A percentile compares a stretch with the other conserved stretches of the same genome.
Conservation (phyloP, 208 protist species). For the Trypanosoma melophagium region DNA sequence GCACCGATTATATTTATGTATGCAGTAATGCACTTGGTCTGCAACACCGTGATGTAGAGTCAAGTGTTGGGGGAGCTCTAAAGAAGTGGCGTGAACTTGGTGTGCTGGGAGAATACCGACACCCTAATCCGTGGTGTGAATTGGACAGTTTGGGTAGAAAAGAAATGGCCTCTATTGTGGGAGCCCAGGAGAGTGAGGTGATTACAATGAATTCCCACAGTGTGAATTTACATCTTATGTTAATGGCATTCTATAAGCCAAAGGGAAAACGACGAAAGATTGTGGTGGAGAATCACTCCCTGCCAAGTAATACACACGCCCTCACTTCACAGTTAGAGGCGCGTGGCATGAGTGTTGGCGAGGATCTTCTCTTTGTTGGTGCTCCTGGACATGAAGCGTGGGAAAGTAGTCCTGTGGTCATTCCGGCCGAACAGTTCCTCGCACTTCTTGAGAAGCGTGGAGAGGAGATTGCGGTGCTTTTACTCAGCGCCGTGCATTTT, state of each 20-base stretch:
- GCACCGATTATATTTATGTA: slow-evolving; percentile 68
- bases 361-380: slow-evolving; percentile 54
- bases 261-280: slow-evolving; percentile 89
- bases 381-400: slow-evolving; percentile 53
- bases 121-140: slow-evolving; percentile 80
- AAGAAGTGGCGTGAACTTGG: slow-evolving; percentile 90
- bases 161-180: slow-evolving; percentile 78
- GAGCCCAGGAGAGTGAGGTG: slow-evolving; percentile 82
- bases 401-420: slow-evolving; percentile 24
- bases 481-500: slow-evolving; percentile 93
- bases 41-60: slow-evolving; percentile 74
- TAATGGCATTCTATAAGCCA: slow-evolving; percentile 92
- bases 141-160: slow-evolving; percentile 77
- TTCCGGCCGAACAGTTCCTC: slow-evolving; percentile 86
- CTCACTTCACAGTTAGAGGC: slow-evolving; percentile 87
- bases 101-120: slow-evolving; percentile 77
- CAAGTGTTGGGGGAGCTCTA: slow-evolving; percentile 66
- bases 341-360: slow-evolving; percentile 68
- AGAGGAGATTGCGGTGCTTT: slow-evolving; percentile 84
- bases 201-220: slow-evolving; percentile 94
- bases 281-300: slow-evolving; percentile 81
- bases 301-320: slow-evolving; percentile 77
- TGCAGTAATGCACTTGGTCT: slow-evolving; percentile 90
- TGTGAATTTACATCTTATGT: slow-evolving; percentile 91
- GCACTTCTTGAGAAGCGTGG: slow-evolving; percentile 75